phyloP scores from a whole-genome alignment of 169 alveolate genomes.

The Ichthyophthirius multifiliis region DNA sequence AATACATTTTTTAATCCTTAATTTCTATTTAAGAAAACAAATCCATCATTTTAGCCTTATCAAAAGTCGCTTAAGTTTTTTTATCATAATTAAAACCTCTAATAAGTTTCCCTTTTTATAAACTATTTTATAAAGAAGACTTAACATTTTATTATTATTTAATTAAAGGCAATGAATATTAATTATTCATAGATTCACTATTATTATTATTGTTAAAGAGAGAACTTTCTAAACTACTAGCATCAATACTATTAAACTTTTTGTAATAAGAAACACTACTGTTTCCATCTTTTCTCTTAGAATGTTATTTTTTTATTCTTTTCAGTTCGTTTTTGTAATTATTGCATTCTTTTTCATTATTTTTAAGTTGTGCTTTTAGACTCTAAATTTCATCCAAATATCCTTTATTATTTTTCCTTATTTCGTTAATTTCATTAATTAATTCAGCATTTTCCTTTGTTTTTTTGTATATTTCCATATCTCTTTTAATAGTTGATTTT shows the following conservation, averaged over 20 bases:
- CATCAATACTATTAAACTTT: neutral
- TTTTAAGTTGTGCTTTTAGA: slow-evolving; percentile 25
- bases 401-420: slow-evolving; percentile 50
- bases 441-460: slow-evolving; percentile 67
- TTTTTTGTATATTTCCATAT: slow-evolving; percentile 60
- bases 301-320: neutral
- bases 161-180: neutral
- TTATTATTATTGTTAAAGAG: neutral
- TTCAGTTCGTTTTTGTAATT: neutral
- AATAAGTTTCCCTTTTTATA: neutral
- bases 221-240: neutral
- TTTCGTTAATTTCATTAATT: slow-evolving; percentile 64
- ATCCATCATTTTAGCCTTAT: slow-evolving; percentile 17
- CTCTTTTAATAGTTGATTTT: slow-evolving; percentile 55
- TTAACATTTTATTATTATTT: neutral
- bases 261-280: neutral
- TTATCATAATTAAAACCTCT: slow-evolving; percentile 4
- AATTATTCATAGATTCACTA: neutral
- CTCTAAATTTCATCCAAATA: slow-evolving; percentile 35
- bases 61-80: slow-evolving; percentile 2
- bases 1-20: neutral
- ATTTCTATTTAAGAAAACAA: neutral
- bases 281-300: neutral
- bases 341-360: slow-evolving; percentile 24
- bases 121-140: neutral